A percentile compares a stretch with the other conserved stretches of the same genome.
Evolutionary conservation across 2,329 filamentous ascomycete species (phyloP).

Genomic region (Periconia sp.): DNA sequence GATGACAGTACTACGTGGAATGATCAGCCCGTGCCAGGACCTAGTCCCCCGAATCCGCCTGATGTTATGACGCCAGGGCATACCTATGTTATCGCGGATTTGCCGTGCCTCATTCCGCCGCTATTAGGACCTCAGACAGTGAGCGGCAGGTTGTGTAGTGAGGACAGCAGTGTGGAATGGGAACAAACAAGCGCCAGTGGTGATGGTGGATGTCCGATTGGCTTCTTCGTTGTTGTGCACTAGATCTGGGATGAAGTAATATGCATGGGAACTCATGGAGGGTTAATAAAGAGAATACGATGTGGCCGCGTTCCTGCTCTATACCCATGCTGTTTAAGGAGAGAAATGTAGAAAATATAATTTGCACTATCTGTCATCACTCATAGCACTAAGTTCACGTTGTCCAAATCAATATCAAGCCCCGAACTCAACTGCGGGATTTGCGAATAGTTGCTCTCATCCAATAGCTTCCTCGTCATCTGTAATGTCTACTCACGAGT

Average conservation of each 20-base stretch:
- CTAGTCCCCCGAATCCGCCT: slow-evolving; percentile 24
- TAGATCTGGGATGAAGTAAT: too few species aligned
- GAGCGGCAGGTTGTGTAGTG: slow-evolving; percentile 22
- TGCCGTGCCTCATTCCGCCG: slow-evolving; percentile 20
- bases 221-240: slow-evolving; percentile 28
- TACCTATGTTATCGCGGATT: slow-evolving; percentile 21
- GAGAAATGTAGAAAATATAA: too few species aligned
- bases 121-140: slow-evolving; percentile 17
- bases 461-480: slow-evolving; percentile 46
- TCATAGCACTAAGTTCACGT: slow-evolving; percentile 36
- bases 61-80: slow-evolving; percentile 19
- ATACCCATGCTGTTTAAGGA: too few species aligned
- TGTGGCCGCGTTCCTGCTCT: too few species aligned
- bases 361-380: too few species aligned
- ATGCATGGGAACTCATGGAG: too few species aligned
- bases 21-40: slow-evolving; percentile 21
- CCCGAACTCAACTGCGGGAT: slow-evolving; percentile 53
- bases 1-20: slow-evolving; percentile 22
- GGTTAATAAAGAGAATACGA: too few species aligned
- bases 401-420: slow-evolving; percentile 50
- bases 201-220: slow-evolving; percentile 21
- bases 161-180: slow-evolving; percentile 24
- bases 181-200: slow-evolving; percentile 14
- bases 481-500: slow-evolving; percentile 39
- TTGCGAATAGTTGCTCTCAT: slow-evolving; percentile 50